Evolutionary conservation across 225 moss, liverwort and hornwort genomes (phyloP).

Genomic region (Takakia lepidozioides): DNA sequence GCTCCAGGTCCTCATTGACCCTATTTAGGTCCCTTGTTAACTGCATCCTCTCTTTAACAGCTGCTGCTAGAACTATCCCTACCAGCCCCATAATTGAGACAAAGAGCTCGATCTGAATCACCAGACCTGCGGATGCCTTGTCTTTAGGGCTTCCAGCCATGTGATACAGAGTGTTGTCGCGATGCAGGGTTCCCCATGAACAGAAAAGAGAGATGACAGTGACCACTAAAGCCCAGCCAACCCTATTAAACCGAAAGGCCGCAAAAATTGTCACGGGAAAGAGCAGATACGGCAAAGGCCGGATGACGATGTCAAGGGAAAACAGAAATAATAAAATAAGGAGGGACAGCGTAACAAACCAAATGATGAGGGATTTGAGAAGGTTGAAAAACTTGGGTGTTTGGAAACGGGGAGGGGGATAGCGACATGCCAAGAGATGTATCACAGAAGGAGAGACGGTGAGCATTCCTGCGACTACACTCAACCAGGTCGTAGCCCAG

Average conservation of each 20-base stretch:
- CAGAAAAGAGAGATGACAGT: conserved; percentile 18
- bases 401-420: conserved; percentile 1
- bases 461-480: conserved; percentile 46
- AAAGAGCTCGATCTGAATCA: conserved; percentile 59
- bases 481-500: conserved; percentile 77
- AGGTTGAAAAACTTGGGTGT: conserved; percentile 12
- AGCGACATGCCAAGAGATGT: conserved; percentile 31
- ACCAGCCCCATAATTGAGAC: conserved; percentile 65
- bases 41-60: conserved; percentile 58
- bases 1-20: conserved; percentile 64
- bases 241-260: conserved; percentile 25
- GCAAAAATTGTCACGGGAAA: conserved; percentile 30
- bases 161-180: conserved; percentile 28
- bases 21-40: conserved; percentile 49
- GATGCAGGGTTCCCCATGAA: conserved; percentile 30
- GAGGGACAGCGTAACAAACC: conserved; percentile 13
- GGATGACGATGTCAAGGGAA: conserved; percentile 22
- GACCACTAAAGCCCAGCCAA: conserved; percentile 37
- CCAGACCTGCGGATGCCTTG: conserved; percentile 39
- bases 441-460: conserved; percentile 62
- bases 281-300: conserved; percentile 38
- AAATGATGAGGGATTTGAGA: conserved; percentile 11
- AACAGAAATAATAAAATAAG: conserved; percentile 23
- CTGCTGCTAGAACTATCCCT: conserved; percentile 64
- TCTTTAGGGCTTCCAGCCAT: conserved; percentile 29